Evolutionary conservation across 2,329 filamentous ascomycete species (phyloP).

Genomic region (Lachnellula arida): DNA sequence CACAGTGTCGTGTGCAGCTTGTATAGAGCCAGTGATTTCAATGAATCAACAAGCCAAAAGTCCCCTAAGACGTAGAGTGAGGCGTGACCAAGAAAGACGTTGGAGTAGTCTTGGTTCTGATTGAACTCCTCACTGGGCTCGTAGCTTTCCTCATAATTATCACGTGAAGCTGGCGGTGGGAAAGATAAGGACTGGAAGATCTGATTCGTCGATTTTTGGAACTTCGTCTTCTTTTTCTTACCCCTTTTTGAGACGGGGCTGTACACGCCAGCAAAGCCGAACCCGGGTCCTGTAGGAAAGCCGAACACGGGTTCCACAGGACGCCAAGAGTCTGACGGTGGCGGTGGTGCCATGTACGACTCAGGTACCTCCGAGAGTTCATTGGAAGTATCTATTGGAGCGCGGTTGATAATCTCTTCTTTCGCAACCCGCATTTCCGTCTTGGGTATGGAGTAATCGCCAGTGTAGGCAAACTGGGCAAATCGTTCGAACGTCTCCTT

Average conservation of each 20-base stretch:
- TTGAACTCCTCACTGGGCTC: conserved; percentile 13
- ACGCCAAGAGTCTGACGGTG: too few relatives aligned
- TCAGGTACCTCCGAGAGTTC: background rate
- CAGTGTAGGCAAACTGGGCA: conserved; percentile 22
- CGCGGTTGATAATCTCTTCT: background rate
- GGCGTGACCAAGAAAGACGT: conserved; percentile 13
- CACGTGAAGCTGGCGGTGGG: conserved; percentile 2
- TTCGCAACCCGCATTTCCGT: background rate
- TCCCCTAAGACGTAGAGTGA: conserved; percentile 15
- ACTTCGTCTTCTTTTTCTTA: background rate
- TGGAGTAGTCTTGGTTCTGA: conserved; percentile 9
- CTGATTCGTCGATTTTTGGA: background rate
- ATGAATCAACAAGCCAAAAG: conserved; percentile 7
- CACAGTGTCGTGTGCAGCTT: conserved; percentile 22
- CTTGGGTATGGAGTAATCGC: conserved; percentile 19
- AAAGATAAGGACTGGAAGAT: conserved; percentile 10
- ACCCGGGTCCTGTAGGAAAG: too few relatives aligned
- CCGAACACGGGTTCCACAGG: background rate
- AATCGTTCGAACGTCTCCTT: conserved; percentile 21
- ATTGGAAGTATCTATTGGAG: background rate
- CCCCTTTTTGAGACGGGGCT: too few relatives aligned
- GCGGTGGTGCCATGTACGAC: background rate
- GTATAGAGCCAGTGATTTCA: conserved; percentile 18
- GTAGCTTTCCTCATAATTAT: conserved; percentile 9
- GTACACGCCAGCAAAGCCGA: too few relatives aligned